A percentile compares a stretch with the other conserved stretches of the same genome.
phyloP scores from a whole-genome alignment of 192 early-diverging fungal species.

The Coemansia sp. region DNA sequence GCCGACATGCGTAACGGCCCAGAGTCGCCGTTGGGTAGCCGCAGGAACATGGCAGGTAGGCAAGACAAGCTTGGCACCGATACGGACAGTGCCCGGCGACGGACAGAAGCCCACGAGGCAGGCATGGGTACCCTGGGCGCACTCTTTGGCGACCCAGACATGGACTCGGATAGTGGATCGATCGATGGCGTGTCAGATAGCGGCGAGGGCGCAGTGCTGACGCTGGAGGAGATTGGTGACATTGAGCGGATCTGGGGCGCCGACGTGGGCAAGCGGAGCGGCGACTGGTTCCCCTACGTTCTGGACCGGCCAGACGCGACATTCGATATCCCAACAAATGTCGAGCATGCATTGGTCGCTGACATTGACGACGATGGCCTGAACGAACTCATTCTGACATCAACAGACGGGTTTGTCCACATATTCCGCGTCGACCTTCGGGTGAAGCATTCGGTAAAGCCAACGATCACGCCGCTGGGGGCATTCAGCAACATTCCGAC shows the following conservation, averaged over 20 bases:
- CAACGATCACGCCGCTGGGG: constrained; percentile 29
- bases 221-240: constrained; percentile 34
- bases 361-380: constrained; percentile 46
- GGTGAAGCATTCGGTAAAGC: constrained; percentile 34
- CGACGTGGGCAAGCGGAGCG: constrained; percentile 45
- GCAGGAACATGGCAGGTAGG: neutral
- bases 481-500: constrained; percentile 38
- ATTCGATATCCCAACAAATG: constrained; percentile 45
- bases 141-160: constrained; percentile 25
- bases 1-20: too few species aligned
- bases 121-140: constrained; percentile 22
- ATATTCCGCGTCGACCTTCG: constrained; percentile 41
- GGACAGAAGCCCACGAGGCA: constrained; percentile 1
- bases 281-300: constrained; percentile 48
- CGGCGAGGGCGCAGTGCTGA: constrained; percentile 14
- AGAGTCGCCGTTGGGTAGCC: neutral
- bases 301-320: constrained; percentile 42
- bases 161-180: constrained; percentile 29
- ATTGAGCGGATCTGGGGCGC: constrained; percentile 50
- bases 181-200: constrained; percentile 23
- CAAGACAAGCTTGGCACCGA: constrained; percentile 20
- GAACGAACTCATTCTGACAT: constrained; percentile 51
- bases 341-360: constrained; percentile 47
- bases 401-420: constrained; percentile 50
- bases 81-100: constrained; percentile 7